phyloP scores from a whole-genome alignment of 495 filamentous ascomycete species.

The Articulospora tetracladia region DNA sequence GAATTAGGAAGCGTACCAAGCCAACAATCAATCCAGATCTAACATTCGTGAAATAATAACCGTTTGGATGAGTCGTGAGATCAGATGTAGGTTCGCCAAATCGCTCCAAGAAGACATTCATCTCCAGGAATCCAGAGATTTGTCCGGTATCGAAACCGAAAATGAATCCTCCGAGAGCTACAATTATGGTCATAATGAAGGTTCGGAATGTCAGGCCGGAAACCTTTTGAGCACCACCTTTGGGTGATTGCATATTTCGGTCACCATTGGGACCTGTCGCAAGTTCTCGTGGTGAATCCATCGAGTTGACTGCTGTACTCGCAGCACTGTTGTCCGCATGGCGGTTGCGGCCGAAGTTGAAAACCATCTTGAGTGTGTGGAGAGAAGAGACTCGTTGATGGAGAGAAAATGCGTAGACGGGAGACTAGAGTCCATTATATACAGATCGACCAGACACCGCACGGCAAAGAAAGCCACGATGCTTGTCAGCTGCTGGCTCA shows the following conservation, averaged over 20 bases:
- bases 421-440: neutral
- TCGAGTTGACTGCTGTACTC: slow-evolving; percentile 5
- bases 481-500: neutral
- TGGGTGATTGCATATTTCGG: too few relatives aligned
- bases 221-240: slow-evolving; percentile 31
- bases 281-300: neutral
- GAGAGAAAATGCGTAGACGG: neutral
- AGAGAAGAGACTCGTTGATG: neutral
- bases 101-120: slow-evolving; percentile 44
- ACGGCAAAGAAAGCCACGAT: neutral
- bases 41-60: slow-evolving; percentile 54
- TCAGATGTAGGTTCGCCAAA: slow-evolving; percentile 31
- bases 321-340: neutral
- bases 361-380: neutral
- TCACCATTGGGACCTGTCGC: too few relatives aligned
- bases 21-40: slow-evolving; percentile 54
- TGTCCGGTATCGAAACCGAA: slow-evolving; percentile 69
- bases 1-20: slow-evolving; percentile 30
- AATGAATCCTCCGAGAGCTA: slow-evolving; percentile 70
- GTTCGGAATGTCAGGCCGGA: slow-evolving; percentile 51
- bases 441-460: neutral
- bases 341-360: slow-evolving; percentile 1
- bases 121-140: slow-evolving; percentile 58
- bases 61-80: slow-evolving; percentile 33
- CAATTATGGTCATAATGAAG: slow-evolving; percentile 34